These are phyloP conservation scores for Trichoderma koningiopsis DNA, from an alignment of 2,329 filamentous ascomycete species.

Conservation along the genomic window DNA sequence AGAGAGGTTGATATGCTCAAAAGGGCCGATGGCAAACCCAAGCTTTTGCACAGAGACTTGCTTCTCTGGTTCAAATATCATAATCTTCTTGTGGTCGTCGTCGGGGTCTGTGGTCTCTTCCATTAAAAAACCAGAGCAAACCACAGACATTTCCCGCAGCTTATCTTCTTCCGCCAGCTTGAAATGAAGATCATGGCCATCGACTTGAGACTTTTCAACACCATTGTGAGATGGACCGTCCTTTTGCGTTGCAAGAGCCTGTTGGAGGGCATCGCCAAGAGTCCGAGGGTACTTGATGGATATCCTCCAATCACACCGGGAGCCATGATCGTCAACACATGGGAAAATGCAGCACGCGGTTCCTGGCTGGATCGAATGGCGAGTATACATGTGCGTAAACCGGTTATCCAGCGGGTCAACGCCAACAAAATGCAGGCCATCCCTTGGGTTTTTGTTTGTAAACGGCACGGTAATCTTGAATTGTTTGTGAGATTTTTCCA, in stretches of 20 bases:
- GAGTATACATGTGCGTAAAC: constrained; percentile 91
- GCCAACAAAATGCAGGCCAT: constrained; percentile 91
- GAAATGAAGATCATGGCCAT: constrained; percentile 46
- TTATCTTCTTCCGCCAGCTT: constrained; percentile 76
- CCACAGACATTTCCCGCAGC: constrained; percentile 81
- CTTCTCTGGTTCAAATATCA: constrained; percentile 77
- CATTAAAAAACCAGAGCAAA: constrained; percentile 86
- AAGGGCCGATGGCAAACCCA: constrained; percentile 91
- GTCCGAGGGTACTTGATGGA: constrained; percentile 85
- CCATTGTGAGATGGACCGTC: constrained; percentile 37
- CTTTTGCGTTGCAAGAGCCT: constrained; percentile 48
- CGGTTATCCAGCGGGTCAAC: constrained; percentile 76
- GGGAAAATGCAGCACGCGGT: constrained; percentile 87
- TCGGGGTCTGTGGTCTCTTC: constrained; percentile 78
- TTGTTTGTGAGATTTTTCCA: constrained; percentile 48
- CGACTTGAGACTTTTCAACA: constrained; percentile 43
- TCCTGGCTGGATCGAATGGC: constrained; percentile 76
- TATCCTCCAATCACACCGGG: constrained; percentile 84
- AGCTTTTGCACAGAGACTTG: constrained; percentile 84
- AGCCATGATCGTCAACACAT: constrained; percentile 82
- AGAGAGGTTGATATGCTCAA: constrained; percentile 85
- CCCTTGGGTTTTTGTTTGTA: constrained; percentile 70
- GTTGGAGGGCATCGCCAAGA: constrained; percentile 72
- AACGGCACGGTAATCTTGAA: constrained; percentile 71
- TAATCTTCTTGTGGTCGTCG: constrained; percentile 81